These are phyloP conservation scores for Atkinsonella texensis DNA, from an alignment of 2,329 filamentous ascomycete genomes.

Conservation along the genomic window DNA sequence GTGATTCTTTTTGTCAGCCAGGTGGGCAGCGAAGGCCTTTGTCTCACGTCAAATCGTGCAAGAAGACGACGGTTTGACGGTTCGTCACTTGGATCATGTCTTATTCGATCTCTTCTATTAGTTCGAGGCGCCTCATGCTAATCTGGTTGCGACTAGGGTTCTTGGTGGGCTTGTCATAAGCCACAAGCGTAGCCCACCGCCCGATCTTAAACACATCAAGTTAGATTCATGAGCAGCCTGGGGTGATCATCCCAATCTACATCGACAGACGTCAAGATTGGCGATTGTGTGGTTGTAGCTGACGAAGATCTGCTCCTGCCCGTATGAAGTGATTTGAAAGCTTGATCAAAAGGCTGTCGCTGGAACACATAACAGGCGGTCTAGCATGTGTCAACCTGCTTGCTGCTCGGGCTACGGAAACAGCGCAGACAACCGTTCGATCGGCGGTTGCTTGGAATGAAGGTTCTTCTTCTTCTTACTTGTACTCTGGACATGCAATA, in stretches of 20 bases:
- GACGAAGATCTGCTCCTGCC: not conserved
- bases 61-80: not conserved
- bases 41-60: not conserved
- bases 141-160: too few species aligned
- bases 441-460: not conserved
- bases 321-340: not conserved
- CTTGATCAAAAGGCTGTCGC: not conserved
- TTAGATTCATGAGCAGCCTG: too few species aligned
- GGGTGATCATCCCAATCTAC: not conserved
- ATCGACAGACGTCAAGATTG: not conserved
- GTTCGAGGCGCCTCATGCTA: not conserved
- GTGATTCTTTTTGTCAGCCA: too few species aligned
- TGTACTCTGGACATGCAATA: not conserved
- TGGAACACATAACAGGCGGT: not conserved
- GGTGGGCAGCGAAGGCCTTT: not conserved
- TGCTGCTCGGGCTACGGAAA: not conserved
- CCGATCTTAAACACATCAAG: too few species aligned
- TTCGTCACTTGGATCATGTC: conserved; percentile 1
- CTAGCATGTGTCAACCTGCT: not conserved
- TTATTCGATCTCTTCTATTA: not conserved
- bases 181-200: too few species aligned
- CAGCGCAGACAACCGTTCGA: not conserved
- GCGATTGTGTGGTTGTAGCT: not conserved
- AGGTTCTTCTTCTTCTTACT: not conserved
- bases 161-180: too few species aligned